phyloP scores from a whole-genome alignment of 306 rosid species.

The Datisca glomerata region DNA sequence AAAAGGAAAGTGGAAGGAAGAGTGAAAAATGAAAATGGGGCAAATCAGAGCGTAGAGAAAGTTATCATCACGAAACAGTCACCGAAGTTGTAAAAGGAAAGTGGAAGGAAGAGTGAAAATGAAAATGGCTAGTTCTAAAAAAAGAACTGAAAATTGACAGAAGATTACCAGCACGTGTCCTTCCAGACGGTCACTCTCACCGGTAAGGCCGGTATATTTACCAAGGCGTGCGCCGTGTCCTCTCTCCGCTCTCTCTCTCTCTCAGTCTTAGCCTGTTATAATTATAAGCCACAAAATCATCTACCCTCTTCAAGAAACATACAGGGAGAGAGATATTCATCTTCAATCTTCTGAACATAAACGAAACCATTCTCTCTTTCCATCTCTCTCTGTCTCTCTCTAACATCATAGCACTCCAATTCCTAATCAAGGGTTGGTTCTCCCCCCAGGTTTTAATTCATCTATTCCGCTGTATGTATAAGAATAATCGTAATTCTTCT shows the following conservation, averaged over 20 bases:
- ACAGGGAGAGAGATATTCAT: conserved; percentile 8
- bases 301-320: neutral
- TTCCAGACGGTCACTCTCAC: conserved; percentile 11
- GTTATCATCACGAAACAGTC: no score
- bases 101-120: neutral
- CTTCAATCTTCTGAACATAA: conserved; percentile 2
- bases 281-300: conserved; percentile 21
- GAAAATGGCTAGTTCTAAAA: no score
- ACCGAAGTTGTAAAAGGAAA: no score
- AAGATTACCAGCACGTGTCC: conserved; percentile 20
- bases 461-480: no score
- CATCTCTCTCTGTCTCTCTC: conserved; percentile 3
- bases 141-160: neutral
- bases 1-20: no score
- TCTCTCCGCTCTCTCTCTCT: conserved; percentile 3
- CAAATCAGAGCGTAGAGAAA: no score
- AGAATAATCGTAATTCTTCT: no score
- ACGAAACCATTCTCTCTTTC: no score
- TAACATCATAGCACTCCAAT: conserved; percentile 7
- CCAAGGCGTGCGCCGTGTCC: conserved; percentile 5
- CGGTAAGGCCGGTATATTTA: conserved; percentile 17
- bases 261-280: neutral
- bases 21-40: no score
- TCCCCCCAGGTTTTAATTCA: conserved; percentile 5
- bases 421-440: conserved; percentile 10